Base-by-base conservation (phyloP, 176 grass and related monocot genomes). In the Pontederia crassipes region DNA sequence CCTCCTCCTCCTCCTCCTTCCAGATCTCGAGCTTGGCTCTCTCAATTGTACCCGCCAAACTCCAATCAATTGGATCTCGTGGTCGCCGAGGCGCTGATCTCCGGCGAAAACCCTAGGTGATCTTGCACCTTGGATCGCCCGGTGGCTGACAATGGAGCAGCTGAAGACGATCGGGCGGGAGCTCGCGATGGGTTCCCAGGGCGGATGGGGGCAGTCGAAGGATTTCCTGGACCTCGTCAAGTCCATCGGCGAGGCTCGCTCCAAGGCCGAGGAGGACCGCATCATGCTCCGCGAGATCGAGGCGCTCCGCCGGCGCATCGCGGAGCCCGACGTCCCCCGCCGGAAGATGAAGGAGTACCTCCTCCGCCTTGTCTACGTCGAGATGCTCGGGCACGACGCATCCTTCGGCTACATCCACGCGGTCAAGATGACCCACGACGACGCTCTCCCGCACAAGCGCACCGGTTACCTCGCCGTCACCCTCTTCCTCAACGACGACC, bases 211-310 rank as follows among this genome's bases (percentile, higher is more conserved):
- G 40, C 87, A 90, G 67, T 89, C 88, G 10, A 99, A 89, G 88
- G 94, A 99, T 59, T 99, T 99, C 79, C 85, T 99, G 4, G 94
- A 99, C 83, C 88, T 99, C 53, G 94, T 99, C 68, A 99, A 99
- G 67, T 93, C 88, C 49, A 99, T 99, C 69, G 94, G 94, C 71
- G 94, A 99, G 75, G 81, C 88, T 11, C 85, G 94, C 67, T 99
- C 94, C 79, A 99, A 99, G 80, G 88, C 94, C 12, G 94, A 99
- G 85, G 94, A 99, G 85, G 94, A 99, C 72, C 88, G 94, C 65
- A 99, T 99, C 84, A 76, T 99, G 58, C 32, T 79, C 49, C 88
- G 88, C 12, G 94, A 99, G 75, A 81, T 99, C 45, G 94, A 99
- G 15, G 64, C 81, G 57, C 88, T 99, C 79, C 77, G 84, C 56